A percentile compares a stretch with the other conserved stretches of the same genome.
phyloP scores from a whole-genome alignment of 176 grass and related monocot genomes.

The Zea mays region DNA sequence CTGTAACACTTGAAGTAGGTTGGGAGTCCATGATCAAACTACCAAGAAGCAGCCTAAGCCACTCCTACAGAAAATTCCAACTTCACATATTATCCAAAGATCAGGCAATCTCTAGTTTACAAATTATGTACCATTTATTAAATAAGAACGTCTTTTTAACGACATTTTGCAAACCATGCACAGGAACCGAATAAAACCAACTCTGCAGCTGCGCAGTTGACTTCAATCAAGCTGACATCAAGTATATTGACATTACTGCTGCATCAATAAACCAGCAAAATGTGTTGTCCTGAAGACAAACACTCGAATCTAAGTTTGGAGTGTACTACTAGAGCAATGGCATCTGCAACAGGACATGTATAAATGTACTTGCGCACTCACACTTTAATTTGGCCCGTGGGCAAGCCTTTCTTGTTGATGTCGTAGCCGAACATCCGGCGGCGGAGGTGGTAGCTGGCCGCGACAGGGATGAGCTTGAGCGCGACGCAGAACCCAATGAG shows the following conservation, averaged over 20 bases:
- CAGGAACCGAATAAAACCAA: not conserved
- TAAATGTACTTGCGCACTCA: conserved; percentile 42
- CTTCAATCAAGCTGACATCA: conserved; percentile 12
- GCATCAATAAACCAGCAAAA: not conserved
- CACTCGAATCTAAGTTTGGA: not conserved
- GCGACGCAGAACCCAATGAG: conserved; percentile 60
- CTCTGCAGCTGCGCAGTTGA: not conserved
- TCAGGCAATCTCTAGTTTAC: not conserved
- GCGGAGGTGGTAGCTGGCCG: conserved; percentile 74
- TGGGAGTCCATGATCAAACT: not conserved
- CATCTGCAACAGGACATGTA: not conserved
- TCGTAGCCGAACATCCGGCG: conserved; percentile 87
- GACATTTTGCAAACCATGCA: not conserved
- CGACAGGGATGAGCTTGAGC: conserved; percentile 73
- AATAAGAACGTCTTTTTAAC: not conserved
- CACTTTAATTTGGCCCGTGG: conserved; percentile 80
- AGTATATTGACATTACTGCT: not conserved
- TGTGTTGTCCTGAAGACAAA: conserved; percentile 9
- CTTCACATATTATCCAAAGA: not conserved
- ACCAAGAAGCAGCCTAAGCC: not conserved
- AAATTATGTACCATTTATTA: not conserved
- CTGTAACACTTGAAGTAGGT: not conserved
- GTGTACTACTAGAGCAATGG: not conserved
- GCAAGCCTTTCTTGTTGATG: conserved; percentile 95
- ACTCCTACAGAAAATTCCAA: not conserved